Conservation (phyloP, 2,329 filamentous ascomycete genomes). For the Colletotrichum sansevieriae region DNA sequence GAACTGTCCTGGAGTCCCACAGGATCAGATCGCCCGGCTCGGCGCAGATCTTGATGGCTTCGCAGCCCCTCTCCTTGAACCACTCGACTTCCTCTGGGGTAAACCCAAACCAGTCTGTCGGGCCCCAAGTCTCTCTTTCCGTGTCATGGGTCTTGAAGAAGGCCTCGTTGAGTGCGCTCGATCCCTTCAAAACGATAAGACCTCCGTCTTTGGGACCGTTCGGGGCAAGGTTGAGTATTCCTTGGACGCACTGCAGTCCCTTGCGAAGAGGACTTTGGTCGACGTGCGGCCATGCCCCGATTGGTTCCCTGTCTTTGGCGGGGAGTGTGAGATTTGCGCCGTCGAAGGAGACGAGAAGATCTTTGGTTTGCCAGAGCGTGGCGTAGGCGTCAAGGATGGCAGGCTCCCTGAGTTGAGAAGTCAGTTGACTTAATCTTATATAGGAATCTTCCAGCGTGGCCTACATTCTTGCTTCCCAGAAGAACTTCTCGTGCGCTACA, state of each 20-base stretch:
- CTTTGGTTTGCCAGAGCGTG: slow-evolving; percentile 7
- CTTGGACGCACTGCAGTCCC: slow-evolving; percentile 6
- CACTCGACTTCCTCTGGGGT: slow-evolving; percentile 5
- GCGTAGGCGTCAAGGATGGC: slow-evolving; percentile 5
- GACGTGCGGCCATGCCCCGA: slow-evolving; percentile 5
- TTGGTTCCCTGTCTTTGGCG: background rate
- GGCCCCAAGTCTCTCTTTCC: slow-evolving; percentile 7
- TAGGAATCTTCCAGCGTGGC: background rate
- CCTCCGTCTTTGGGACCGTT: slow-evolving; percentile 10
- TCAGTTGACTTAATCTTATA: background rate
- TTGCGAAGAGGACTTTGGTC: slow-evolving; percentile 8
- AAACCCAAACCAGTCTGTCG: slow-evolving; percentile 4
- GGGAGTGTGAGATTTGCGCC: slow-evolving; percentile 5
- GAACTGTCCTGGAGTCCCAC: slow-evolving; percentile 7
- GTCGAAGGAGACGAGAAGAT: slow-evolving; percentile 10
- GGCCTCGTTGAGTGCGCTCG: slow-evolving; percentile 2
- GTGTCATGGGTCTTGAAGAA: slow-evolving; percentile 11
- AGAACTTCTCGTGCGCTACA: slow-evolving; percentile 7
- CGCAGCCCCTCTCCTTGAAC: slow-evolving; percentile 5
- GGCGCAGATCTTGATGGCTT: slow-evolving; percentile 1
- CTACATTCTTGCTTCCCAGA: slow-evolving; percentile 8
- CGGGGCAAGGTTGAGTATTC: slow-evolving; percentile 11
- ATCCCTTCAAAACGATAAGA: slow-evolving; percentile 6
- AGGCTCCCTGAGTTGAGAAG: background rate
- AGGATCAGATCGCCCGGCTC: slow-evolving; percentile 6